Evolutionary conservation across 352 stramenopile genomes (phyloP).

Genomic region (Globisporangium solare): DNA sequence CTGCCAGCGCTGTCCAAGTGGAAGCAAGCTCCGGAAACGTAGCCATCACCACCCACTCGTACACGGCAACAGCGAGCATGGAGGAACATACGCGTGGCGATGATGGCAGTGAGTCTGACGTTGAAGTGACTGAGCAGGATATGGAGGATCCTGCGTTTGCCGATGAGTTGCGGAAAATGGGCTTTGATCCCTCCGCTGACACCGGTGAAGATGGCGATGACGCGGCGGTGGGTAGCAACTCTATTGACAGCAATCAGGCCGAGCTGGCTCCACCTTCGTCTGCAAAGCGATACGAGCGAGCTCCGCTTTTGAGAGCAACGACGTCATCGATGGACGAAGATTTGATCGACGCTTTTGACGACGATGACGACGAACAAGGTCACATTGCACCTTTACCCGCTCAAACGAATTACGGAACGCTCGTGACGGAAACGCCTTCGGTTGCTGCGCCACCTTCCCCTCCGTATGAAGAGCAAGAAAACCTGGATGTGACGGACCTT

Average conservation of each 20-base stretch:
- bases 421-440: not conserved
- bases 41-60: conserved; percentile 11
- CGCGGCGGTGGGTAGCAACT: not conserved
- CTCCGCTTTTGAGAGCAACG: not conserved
- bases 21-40: not conserved
- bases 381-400: conserved; percentile 2
- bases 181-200: conserved; percentile 15
- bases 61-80: conserved; percentile 7
- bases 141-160: conserved; percentile 52
- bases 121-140: conserved; percentile 56
- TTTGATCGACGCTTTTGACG: conserved; percentile 70
- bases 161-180: conserved; percentile 38
- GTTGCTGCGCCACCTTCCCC: not conserved
- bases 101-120: conserved; percentile 22
- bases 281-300: not conserved
- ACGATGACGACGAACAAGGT: conserved; percentile 34
- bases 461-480: not conserved
- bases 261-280: not conserved
- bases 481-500: conserved; percentile 26
- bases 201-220: not conserved
- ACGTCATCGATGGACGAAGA: conserved; percentile 42
- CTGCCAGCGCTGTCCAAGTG: not conserved
- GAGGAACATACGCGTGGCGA: conserved; percentile 13
- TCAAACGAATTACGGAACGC: not conserved
- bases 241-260: not conserved